Conservation (phyloP, 331 rosid species). For the Rhamnella rubrinervis region DNA sequence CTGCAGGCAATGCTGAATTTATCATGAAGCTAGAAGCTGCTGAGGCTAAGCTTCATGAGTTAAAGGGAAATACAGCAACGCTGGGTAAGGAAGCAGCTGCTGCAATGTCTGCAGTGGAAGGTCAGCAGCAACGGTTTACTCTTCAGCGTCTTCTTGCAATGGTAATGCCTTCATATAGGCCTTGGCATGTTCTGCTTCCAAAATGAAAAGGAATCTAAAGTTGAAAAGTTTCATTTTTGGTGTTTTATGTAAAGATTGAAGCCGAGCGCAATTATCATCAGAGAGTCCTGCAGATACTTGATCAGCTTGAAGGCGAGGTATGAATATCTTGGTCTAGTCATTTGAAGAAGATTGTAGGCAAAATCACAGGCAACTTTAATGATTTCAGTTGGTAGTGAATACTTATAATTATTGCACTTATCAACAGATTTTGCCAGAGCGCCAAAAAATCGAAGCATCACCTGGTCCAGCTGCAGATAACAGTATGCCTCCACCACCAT, state of each 20-base stretch:
- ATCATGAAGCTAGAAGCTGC: conserved; percentile 78
- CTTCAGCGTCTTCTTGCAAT: conserved; percentile 85
- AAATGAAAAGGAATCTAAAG: conserved; percentile 5
- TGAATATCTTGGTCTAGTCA: conserved; percentile 10
- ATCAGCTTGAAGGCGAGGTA: conserved; percentile 87
- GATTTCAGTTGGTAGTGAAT: conserved; percentile 8
- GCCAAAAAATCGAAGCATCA: conserved; percentile 76
- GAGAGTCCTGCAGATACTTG: conserved; percentile 70
- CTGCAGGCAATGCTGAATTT: conserved; percentile 61
- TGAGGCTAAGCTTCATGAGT: conserved; percentile 69
- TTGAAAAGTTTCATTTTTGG: conserved; percentile 13
- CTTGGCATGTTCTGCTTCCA: background rate
- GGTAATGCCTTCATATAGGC: conserved; percentile 42
- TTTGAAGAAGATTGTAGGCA: background rate
- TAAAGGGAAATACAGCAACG: conserved; percentile 69
- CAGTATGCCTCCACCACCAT: conserved; percentile 74
- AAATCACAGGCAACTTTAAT: background rate
- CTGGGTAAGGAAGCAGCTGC: conserved; percentile 91
- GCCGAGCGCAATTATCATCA: conserved; percentile 82
- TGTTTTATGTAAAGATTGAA: conserved; percentile 55
- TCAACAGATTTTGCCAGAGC: conserved; percentile 72
- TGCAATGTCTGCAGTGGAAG: conserved; percentile 91
- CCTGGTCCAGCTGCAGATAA: conserved; percentile 52
- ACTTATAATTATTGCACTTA: conserved; percentile 2
- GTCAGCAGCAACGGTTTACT: conserved; percentile 87